A percentile compares a stretch with the other conserved stretches of the same genome.
Conservation (phyloP, 176 grass and related monocot species). For the Stipa capillata region DNA sequence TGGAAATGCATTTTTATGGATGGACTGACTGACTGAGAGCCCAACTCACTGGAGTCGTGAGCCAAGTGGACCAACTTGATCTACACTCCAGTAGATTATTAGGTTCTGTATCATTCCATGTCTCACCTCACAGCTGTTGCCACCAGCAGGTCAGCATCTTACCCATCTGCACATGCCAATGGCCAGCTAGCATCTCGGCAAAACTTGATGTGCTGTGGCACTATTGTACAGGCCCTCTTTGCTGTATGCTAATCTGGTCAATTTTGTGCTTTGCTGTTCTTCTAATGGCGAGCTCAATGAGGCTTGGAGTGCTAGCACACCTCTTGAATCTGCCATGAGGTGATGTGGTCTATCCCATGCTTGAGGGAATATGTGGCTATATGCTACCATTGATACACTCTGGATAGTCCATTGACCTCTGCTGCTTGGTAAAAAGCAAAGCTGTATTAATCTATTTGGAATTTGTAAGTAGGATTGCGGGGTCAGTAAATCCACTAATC, state of each 20-base stretch:
- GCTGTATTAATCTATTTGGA: background rate
- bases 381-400: background rate
- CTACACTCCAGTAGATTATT: background rate
- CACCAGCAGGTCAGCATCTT: background rate
- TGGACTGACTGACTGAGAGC: too few relatives aligned
- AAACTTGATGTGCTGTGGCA: background rate
- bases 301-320: too few relatives aligned
- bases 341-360: too few relatives aligned
- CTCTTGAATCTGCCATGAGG: too few relatives aligned
- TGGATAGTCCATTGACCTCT: background rate
- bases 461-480: background rate
- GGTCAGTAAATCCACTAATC: background rate
- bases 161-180: too few relatives aligned
- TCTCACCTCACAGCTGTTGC: background rate
- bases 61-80: background rate
- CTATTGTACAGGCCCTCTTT: background rate
- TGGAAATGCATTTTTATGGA: too few relatives aligned
- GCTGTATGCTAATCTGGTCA: background rate
- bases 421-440: background rate
- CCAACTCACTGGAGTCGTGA: too few relatives aligned
- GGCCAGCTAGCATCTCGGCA: too few relatives aligned
- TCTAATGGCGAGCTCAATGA: too few relatives aligned
- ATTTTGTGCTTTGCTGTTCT: background rate
- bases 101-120: background rate
- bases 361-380: background rate